Conservation (phyloP, 2,329 filamentous ascomycete species). For the Phialophora verrucosa region DNA sequence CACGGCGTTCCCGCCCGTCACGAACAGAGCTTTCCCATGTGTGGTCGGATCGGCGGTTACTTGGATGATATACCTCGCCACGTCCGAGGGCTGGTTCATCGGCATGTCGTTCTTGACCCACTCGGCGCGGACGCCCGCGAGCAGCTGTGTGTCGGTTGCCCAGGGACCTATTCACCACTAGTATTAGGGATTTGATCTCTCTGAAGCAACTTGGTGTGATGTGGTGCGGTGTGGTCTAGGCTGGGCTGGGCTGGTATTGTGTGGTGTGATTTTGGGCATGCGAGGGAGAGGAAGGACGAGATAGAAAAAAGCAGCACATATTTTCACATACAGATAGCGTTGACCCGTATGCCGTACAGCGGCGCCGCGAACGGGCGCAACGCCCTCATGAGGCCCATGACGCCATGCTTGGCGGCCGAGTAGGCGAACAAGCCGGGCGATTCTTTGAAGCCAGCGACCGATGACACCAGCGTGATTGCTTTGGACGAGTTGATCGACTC, state of each 20-base stretch:
- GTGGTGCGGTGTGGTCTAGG: too few relatives aligned
- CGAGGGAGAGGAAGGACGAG: too few relatives aligned
- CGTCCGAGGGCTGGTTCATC: slow-evolving; percentile 48
- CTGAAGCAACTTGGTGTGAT: background rate
- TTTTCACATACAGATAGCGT: slow-evolving; percentile 47
- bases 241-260: too few relatives aligned
- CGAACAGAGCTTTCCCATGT: slow-evolving; percentile 51
- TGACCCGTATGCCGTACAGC: slow-evolving; percentile 50
- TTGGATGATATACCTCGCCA: slow-evolving; percentile 49
- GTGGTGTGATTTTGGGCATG: too few relatives aligned
- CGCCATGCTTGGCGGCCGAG: slow-evolving; percentile 56
- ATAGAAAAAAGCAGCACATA: too few relatives aligned
- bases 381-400: slow-evolving; percentile 57
- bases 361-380: slow-evolving; percentile 48
- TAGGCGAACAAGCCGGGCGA: slow-evolving; percentile 57
- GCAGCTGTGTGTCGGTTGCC: slow-evolving; percentile 51
- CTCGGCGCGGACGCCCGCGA: slow-evolving; percentile 46
- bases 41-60: slow-evolving; percentile 43
- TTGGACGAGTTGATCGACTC: slow-evolving; percentile 40
- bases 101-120: slow-evolving; percentile 50
- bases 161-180: slow-evolving; percentile 43
- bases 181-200: background rate
- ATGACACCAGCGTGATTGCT: slow-evolving; percentile 53
- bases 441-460: slow-evolving; percentile 57
- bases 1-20: slow-evolving; percentile 53